These are phyloP conservation scores for Gaertneriomyces sp. DNA, from an alignment of 192 early-diverging fungal genomes.

Conservation along the genomic window DNA sequence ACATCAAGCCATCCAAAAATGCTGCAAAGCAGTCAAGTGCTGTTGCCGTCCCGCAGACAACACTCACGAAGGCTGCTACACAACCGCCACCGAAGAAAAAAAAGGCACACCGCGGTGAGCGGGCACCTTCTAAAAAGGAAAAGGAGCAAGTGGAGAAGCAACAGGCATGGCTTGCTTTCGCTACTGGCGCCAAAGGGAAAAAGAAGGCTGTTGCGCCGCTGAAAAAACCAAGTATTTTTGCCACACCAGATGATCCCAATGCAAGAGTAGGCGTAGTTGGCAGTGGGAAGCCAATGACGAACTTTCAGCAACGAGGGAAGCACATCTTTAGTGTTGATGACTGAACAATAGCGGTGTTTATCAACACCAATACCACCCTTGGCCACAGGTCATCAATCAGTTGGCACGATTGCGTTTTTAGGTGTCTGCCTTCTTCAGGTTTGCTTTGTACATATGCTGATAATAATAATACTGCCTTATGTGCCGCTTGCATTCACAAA, in stretches of 20 bases:
- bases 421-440: too few relatives aligned
- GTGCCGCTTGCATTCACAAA: too few relatives aligned
- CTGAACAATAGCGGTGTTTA: too few relatives aligned
- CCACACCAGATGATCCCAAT: conserved; percentile 77
- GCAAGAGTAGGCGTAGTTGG: conserved; percentile 81
- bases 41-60: conserved; percentile 19
- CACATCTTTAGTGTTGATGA: conserved; percentile 50
- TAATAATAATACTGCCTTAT: too few relatives aligned
- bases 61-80: conserved; percentile 28
- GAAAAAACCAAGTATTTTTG: conserved; percentile 73
- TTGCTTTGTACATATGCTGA: too few relatives aligned
- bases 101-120: conserved; percentile 38
- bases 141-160: conserved; percentile 68
- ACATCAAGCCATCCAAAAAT: conserved; percentile 5
- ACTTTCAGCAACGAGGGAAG: conserved; percentile 70
- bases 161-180: conserved; percentile 72
- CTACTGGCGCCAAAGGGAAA: conserved; percentile 50
- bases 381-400: too few relatives aligned
- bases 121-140: conserved; percentile 43
- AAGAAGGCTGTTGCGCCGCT: conserved; percentile 33
- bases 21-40: conserved; percentile 5
- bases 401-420: too few relatives aligned
- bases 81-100: conserved; percentile 46
- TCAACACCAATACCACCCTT: too few relatives aligned
- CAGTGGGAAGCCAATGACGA: conserved; percentile 73